phyloP scores from a whole-genome alignment of 2,329 filamentous ascomycete genomes.

The Dothistroma septosporum region DNA sequence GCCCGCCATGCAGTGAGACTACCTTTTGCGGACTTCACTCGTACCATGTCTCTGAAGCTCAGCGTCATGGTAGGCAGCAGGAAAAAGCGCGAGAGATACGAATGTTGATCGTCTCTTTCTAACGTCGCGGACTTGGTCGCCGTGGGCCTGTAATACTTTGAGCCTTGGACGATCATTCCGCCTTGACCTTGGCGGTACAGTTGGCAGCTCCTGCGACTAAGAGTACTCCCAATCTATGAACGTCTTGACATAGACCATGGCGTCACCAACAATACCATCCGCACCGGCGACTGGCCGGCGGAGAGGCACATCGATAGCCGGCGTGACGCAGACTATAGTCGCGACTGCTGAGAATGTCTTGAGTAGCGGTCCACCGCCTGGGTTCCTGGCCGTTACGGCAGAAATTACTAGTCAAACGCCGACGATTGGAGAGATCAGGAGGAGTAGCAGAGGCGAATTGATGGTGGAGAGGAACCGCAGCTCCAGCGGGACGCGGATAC shows the following conservation, averaged over 20 bases:
- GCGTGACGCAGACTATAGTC: constrained; percentile 14
- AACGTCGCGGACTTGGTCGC: not conserved
- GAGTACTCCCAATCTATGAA: not conserved
- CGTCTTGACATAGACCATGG: not conserved
- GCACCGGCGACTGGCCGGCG: not conserved
- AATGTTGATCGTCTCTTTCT: not conserved
- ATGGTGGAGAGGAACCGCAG: constrained; percentile 15
- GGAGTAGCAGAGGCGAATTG: constrained; percentile 21
- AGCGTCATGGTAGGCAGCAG: not conserved
- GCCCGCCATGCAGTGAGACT: not conserved
- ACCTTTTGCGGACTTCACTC: not conserved
- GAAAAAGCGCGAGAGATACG: not conserved
- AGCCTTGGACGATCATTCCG: not conserved
- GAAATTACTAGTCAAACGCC: constrained; percentile 40
- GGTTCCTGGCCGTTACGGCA: constrained; percentile 41
- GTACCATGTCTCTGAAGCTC: not conserved
- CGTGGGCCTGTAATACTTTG: not conserved
- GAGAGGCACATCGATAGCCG: constrained; percentile 15
- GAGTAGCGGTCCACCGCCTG: constrained; percentile 18
- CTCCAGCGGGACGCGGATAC: constrained; percentile 12
- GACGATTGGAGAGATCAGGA: constrained; percentile 42
- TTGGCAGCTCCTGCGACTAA: not conserved
- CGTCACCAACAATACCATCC: not conserved
- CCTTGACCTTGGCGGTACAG: not conserved
- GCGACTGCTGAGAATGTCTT: constrained; percentile 15